phyloP scores from a whole-genome alignment of 148 eudicot genomes.

The Rhododendron kiyosumense region DNA sequence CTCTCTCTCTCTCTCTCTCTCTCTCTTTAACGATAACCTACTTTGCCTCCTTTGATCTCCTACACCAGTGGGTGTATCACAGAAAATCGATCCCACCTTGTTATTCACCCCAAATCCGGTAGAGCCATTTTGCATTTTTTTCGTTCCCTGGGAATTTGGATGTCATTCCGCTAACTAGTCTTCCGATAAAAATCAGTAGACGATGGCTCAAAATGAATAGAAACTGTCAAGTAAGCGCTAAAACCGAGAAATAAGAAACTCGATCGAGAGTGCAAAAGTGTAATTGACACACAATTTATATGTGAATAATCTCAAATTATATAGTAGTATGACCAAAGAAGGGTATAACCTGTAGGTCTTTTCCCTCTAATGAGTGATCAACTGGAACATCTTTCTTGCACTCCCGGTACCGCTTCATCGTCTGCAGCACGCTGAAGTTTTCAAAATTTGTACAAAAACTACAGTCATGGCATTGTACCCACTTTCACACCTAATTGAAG shows the following conservation, averaged over 20 bases:
- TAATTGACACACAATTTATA: not conserved
- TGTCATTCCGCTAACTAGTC: not conserved
- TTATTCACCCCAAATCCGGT: too few relatives aligned
- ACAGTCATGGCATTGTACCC: not conserved
- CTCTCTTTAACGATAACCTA: too few relatives aligned
- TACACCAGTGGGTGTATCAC: too few relatives aligned
- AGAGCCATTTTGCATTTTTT: not conserved
- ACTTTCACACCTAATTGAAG: not conserved
- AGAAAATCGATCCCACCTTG: too few relatives aligned
- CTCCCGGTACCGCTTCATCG: conserved; percentile 56
- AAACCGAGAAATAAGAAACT: not conserved
- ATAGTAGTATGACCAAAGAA: not conserved
- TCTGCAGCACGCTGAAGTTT: conserved; percentile 59
- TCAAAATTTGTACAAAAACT: not conserved
- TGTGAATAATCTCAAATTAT: not conserved
- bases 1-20: too few relatives aligned
- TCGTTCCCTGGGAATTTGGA: not conserved
- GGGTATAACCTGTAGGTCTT: conserved; percentile 56
- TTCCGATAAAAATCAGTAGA: not conserved
- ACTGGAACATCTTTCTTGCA: conserved; percentile 53
- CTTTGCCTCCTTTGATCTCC: too few relatives aligned
- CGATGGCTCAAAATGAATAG: not conserved
- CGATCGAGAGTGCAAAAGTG: not conserved
- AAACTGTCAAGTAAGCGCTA: not conserved
- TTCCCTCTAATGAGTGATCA: conserved; percentile 32